Conservation (phyloP, 1,139 yeast genomes). For the Candida glucosophila region DNA sequence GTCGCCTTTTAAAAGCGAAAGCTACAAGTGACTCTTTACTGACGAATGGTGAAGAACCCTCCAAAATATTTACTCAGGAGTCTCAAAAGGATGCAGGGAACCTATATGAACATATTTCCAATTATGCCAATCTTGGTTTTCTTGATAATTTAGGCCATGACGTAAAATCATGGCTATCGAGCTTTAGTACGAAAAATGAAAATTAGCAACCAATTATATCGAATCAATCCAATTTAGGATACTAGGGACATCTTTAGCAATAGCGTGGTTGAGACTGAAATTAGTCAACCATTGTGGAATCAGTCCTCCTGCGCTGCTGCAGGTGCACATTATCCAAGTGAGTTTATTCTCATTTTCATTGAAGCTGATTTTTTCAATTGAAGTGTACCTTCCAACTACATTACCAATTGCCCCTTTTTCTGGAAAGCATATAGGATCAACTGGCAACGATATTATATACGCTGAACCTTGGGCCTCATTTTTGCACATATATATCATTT, state of each 20-base stretch:
- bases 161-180: slow-evolving; percentile 34
- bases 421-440: slow-evolving; percentile 12
- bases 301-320: slow-evolving; percentile 59
- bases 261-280: slow-evolving; percentile 44
- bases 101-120: slow-evolving; percentile 7
- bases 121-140: slow-evolving; percentile 26
- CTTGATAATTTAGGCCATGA: slow-evolving; percentile 38
- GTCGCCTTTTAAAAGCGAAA: no score
- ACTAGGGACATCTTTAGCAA: slow-evolving; percentile 61
- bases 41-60: no score
- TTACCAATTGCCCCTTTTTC: slow-evolving; percentile 7
- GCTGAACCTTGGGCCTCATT: slow-evolving; percentile 26
- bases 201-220: slow-evolving; percentile 8
- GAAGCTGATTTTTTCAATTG: slow-evolving; percentile 46
- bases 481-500: slow-evolving; percentile 40
- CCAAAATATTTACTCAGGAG: no score
- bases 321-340: slow-evolving; percentile 58
- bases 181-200: slow-evolving; percentile 13
- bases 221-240: slow-evolving; percentile 42
- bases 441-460: slow-evolving; percentile 45
- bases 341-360: slow-evolving; percentile 29
- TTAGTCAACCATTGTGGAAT: slow-evolving; percentile 60
- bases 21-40: no score
- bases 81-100: slow-evolving; percentile 2
- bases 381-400: slow-evolving; percentile 43